A percentile compares a stretch with the other conserved stretches of the same genome.
Evolutionary conservation across 2,329 filamentous ascomycete species (phyloP).

Genomic region (Chaetomium sp.): DNA sequence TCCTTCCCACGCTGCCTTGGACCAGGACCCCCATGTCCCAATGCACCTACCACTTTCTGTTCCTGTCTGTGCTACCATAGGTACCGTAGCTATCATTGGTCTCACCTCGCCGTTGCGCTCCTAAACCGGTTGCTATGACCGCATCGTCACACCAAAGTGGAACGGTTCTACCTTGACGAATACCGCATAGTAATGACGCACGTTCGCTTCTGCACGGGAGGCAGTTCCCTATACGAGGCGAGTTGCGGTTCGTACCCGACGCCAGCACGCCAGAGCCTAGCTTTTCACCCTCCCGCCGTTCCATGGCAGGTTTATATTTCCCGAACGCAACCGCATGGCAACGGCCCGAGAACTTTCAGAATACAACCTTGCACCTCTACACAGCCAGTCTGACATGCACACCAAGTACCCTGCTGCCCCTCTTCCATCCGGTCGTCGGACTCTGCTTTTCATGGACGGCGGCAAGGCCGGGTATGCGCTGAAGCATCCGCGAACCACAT

Average conservation of each 20-base stretch:
- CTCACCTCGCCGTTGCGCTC: not conserved
- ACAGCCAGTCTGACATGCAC: constrained; percentile 4
- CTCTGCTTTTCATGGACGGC: constrained; percentile 4
- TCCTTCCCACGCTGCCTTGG: constrained; percentile 2
- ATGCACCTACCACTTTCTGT: constrained; percentile 32
- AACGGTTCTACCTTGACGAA: not conserved
- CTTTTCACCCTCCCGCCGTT: not conserved
- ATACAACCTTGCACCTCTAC: constrained; percentile 20
- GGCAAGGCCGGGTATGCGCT: constrained; percentile 2
- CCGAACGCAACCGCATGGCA: constrained; percentile 15
- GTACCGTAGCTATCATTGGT: not conserved
- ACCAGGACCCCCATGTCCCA: not conserved
- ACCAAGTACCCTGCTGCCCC: not conserved
- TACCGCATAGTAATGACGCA: constrained; percentile 1
- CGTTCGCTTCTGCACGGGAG: constrained; percentile 12
- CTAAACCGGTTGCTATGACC: constrained; percentile 11
- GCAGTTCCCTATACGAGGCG: not conserved
- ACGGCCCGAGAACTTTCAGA: constrained; percentile 14
- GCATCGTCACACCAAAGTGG: constrained; percentile 11
- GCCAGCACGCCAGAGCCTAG: not conserved
- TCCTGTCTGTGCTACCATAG: constrained; percentile 24
- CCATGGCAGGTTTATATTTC: constrained; percentile 16
- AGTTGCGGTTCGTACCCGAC: constrained; percentile 14
- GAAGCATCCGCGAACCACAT: constrained; percentile 15
- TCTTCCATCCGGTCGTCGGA: not conserved